Conservation (phyloP, 202 grass and related monocot genomes). For the Dendrocalamus latiflorus region DNA sequence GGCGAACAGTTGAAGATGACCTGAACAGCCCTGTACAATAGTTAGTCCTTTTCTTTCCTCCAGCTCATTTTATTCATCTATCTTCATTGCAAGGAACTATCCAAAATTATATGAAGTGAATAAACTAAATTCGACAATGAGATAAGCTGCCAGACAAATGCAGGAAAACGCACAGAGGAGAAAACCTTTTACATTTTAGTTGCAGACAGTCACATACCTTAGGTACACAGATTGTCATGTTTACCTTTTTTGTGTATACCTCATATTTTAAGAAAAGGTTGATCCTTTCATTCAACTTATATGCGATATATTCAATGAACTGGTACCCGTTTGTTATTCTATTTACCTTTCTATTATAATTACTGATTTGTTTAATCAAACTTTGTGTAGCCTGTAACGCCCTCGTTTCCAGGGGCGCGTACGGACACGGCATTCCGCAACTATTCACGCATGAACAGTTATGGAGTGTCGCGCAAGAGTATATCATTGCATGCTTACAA, state of each 20-base stretch:
- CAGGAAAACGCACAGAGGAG: background rate
- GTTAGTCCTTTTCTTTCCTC: background rate
- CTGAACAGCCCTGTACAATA: no score
- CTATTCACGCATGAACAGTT: no score
- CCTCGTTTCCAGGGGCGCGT: no score
- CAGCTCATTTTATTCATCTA: background rate
- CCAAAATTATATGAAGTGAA: background rate
- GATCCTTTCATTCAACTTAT: background rate
- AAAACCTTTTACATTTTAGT: no score
- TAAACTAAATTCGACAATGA: background rate
- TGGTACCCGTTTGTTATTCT: background rate
- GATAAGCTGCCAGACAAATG: background rate
- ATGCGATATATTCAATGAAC: background rate
- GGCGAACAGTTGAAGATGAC: no score
- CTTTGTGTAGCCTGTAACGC: slow-evolving; percentile 36
- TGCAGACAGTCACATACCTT: no score
- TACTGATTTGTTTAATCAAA: slow-evolving; percentile 20
- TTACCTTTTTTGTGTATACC: no score
- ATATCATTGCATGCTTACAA: no score
- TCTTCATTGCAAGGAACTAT: background rate
- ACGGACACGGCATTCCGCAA: no score
- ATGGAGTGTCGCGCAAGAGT: no score
- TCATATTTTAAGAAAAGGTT: background rate
- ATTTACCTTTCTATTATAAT: background rate
- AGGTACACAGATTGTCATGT: no score